phyloP scores from a whole-genome alignment of 805 yeast species.

The Saturnispora besseyi region DNA sequence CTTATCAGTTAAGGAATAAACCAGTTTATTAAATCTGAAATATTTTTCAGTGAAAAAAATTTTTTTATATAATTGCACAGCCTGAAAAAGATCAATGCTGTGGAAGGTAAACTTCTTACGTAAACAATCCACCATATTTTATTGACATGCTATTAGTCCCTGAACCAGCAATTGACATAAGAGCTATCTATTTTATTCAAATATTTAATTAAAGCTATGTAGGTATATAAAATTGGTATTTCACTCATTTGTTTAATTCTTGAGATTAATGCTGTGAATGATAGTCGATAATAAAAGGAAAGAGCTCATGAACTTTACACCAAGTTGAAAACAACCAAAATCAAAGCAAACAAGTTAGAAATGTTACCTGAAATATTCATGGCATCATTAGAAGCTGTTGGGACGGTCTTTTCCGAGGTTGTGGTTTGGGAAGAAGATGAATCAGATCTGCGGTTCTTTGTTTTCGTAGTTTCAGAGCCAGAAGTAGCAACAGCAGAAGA shows the following conservation, averaged over 20 bases:
- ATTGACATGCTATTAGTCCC: too few relatives aligned
- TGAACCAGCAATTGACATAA: too few relatives aligned
- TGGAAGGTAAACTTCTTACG: too few relatives aligned
- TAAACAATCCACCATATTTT: too few relatives aligned
- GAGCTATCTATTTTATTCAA: neutral
- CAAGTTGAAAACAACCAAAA: neutral
- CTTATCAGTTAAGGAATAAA: slow-evolving; percentile 5
- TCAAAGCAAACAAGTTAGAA: neutral
- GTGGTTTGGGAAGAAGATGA: neutral
- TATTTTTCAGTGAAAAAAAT: neutral
- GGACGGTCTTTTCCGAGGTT: neutral
- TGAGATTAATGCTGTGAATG: neutral
- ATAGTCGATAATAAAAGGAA: neutral
- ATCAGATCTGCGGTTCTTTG: slow-evolving; percentile 2
- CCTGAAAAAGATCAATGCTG: neutral
- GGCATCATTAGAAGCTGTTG: neutral
- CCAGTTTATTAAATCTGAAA: neutral
- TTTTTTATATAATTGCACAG: neutral
- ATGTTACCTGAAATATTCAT: neutral
- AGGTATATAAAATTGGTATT: neutral
- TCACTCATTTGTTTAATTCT: neutral
- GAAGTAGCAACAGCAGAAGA: neutral
- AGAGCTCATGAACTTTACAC: neutral
- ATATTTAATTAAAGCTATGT: neutral
- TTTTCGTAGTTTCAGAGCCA: neutral